These are phyloP conservation scores for Mollisia scopiformis DNA, from an alignment of 2,329 filamentous ascomycete species.

Conservation along the genomic window DNA sequence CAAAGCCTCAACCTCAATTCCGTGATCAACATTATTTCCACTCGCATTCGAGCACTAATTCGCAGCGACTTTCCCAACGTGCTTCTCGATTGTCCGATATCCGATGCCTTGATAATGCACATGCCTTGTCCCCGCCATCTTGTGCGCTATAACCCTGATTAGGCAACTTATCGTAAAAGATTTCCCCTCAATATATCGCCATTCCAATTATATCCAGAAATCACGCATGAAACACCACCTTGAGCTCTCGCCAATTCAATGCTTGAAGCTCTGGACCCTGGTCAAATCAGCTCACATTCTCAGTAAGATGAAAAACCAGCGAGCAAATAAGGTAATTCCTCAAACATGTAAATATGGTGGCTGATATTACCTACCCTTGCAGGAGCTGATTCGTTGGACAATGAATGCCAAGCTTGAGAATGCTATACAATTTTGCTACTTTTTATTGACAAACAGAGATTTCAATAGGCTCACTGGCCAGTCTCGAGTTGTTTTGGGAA, in stretches of 20 bases:
- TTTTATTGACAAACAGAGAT: background rate
- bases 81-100: constrained; percentile 23
- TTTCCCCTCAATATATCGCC: background rate
- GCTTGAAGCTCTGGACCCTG: background rate
- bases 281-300: background rate
- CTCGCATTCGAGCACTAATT: constrained; percentile 22
- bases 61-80: constrained; percentile 35
- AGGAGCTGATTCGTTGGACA: background rate
- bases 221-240: background rate
- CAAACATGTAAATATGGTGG: background rate
- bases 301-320: background rate
- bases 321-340: background rate
- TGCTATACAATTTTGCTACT: constrained; percentile 1
- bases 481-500: background rate
- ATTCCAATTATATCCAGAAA: background rate
- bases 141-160: constrained; percentile 22
- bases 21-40: constrained; percentile 31
- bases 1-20: constrained; percentile 31
- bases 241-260: background rate
- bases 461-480: background rate
- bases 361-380: background rate
- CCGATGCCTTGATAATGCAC: constrained; percentile 30
- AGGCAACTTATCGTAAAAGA: constrained; percentile 33
- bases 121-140: constrained; percentile 18
- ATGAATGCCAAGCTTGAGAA: background rate